Evolutionary conservation across 169 alveolate genomes (phyloP), one percentile per base, ranked within the genome.

Genomic region (Neospora caninum): DNA sequence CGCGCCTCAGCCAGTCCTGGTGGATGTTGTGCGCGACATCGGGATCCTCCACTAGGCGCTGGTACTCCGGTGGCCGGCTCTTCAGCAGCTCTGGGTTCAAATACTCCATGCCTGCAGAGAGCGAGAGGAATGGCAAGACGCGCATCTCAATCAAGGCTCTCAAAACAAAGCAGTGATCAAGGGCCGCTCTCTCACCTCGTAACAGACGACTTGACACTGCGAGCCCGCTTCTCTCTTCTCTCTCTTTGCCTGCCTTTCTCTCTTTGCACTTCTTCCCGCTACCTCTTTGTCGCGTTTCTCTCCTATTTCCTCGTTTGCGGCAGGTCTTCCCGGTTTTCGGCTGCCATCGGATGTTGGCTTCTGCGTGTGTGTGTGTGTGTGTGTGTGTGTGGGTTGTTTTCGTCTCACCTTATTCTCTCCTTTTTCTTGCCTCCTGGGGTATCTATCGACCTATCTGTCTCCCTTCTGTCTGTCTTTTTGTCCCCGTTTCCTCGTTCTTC

Each of bases 61-160:
- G 91, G 93, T 95, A 95, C 34, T 93, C 97, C 39, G 95, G 95
- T 10, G 95, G 84, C 1, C 95, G 91, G 91, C 95, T 93, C 73
- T 95, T 94, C 95, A 94, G 91, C 49, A 94, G 87, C 84, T 93
- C 82, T 0, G 95, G 94, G 84, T 84, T 82, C 49, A 95, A 87
- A 82, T 88, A 95, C 80, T 95, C 97, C 80, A 95, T 94, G 2
- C 92, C 92, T 86, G 80, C 0, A 18, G 42, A n/a, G 6, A 41
- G 34, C 34, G 38, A 31, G 88, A 80, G 34, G 41, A 82, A 36
- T 0, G 2, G 89, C 53, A 41, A 78, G 10, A n/a, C 27, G n/a
- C 18, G 1, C 45, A 78, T 29, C 16, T 9, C 34, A 34, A 9
- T 6, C 4, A 20, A 18, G 39, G 18, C 42, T 31, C 82, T 31